Evolutionary conservation across 2,329 filamentous ascomycete species (phyloP).

Genomic region (Bipolaris sorokiniana): DNA sequence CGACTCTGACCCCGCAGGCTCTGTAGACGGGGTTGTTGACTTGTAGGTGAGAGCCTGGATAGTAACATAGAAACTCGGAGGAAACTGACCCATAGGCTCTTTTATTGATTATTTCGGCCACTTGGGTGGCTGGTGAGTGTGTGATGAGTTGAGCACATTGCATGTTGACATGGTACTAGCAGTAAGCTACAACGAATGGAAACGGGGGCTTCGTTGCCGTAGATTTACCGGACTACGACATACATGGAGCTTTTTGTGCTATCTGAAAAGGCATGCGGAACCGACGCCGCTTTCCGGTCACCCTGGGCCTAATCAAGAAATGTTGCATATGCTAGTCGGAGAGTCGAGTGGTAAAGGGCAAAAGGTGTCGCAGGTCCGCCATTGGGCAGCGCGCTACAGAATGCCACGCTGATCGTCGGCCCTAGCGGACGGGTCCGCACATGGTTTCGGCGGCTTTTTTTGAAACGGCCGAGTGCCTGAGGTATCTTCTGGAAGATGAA

Average conservation of each 20-base stretch:
- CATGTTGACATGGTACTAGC: neutral
- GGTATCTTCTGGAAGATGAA: conserved; percentile 22
- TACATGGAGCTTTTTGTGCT: neutral
- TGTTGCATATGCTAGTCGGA: neutral
- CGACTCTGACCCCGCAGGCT: neutral
- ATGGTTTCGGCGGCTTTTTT: conserved; percentile 20
- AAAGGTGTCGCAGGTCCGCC: neutral
- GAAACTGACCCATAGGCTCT: neutral
- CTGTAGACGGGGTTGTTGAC: neutral
- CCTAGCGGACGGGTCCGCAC: conserved; percentile 20
- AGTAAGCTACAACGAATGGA: neutral
- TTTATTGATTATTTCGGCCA: neutral
- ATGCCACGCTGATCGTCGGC: conserved; percentile 19
- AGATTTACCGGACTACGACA: neutral
- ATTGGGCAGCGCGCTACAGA: conserved; percentile 7
- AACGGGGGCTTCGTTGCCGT: neutral
- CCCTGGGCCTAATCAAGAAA: neutral
- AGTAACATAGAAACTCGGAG: neutral
- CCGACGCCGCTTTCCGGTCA: conserved; percentile 1
- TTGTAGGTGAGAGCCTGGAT: neutral
- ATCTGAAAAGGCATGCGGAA: neutral
- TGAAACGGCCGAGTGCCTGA: conserved; percentile 23
- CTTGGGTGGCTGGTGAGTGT: neutral
- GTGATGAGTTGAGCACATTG: neutral
- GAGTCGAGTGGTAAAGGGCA: conserved; percentile 1